Evolutionary conservation across 805 yeast genomes (phyloP).

Genomic region (Torulaspora delbrueckii): DNA sequence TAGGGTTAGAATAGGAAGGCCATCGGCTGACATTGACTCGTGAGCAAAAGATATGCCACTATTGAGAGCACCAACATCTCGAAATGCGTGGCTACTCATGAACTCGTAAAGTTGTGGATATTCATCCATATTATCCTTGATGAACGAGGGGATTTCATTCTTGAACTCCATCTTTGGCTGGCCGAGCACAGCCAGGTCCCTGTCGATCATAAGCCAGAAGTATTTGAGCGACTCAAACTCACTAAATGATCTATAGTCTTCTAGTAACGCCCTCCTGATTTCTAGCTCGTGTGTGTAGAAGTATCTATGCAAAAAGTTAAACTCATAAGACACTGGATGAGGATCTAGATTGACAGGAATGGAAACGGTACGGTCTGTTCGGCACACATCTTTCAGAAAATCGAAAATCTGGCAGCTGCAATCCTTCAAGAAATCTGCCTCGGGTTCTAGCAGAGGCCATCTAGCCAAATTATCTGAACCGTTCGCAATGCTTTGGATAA

Average conservation of each 20-base stretch:
- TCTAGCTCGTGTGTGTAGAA: constrained; percentile 47
- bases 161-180: constrained; percentile 54
- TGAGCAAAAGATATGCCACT: constrained; percentile 44
- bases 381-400: constrained; percentile 40
- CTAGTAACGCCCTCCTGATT: constrained; percentile 29
- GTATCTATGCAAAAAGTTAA: constrained; percentile 43
- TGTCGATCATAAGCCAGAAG: constrained; percentile 44
- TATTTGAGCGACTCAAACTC: constrained; percentile 22
- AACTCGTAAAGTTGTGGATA: constrained; percentile 61
- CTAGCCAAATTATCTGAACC: constrained; percentile 63
- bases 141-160: constrained; percentile 51
- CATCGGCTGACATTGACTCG: constrained; percentile 66
- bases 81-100: constrained; percentile 60
- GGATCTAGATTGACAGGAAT: constrained; percentile 22
- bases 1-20: constrained; percentile 61
- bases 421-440: constrained; percentile 39
- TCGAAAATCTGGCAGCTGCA: constrained; percentile 38
- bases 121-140: constrained; percentile 45
- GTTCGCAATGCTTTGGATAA: constrained; percentile 82
- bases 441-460: constrained; percentile 50
- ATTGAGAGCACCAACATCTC: constrained; percentile 41
- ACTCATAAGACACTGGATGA: constrained; percentile 27
- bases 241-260: constrained; percentile 13
- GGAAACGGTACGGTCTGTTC: constrained; percentile 19
- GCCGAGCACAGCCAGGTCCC: constrained; percentile 46